Base-by-base conservation (phyloP, 2,329 filamentous ascomycete genomes). In the Aureobasidium vineae region DNA sequence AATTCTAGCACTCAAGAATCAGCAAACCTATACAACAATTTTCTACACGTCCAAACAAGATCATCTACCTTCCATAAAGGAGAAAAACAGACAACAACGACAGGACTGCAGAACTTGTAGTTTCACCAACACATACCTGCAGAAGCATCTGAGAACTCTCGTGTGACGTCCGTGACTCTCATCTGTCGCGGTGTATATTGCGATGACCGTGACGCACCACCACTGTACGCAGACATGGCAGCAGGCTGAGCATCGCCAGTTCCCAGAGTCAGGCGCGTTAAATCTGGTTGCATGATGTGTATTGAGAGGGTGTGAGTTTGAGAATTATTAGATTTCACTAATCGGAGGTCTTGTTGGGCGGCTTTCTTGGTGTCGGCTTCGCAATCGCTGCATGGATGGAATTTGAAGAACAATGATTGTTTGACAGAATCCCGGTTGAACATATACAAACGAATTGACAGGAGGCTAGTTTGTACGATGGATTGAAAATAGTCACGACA, bases 1-100 rank as follows among this genome's bases (percentile, higher is more conserved):
- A 98, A 81, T 69, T 86, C 57, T 52, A 28, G 5, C 40, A 50
- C 33, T 50, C 6, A 26, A 16, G 5, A 31, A 52, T 53, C 40
- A 43, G 31, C 13, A 53, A 49, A 52, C 26, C 26, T 15, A 5
- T 26, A 21, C 19, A 33, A 57, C 21, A 31, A 47, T 43, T 16
- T 2, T 21, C 26, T 2, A n/a, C 16, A n/a, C 15, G 28, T n/a
- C 49, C 4, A 16, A 11, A 26, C 21, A 15, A 47, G 43, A 47
- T 47, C 11, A 5, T 26, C 21, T 23, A 5, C 8, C 8, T 26
- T 23, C 5, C 13, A 41, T 43, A 0, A 8, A 21, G 5, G 4
- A 8, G 13, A n/a, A 6, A 23, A 56, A 50, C 3, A 19, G 2
- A 33, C 43, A n/a, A 33, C 10, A 36, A 11, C 8, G 33, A 2